Evolutionary conservation across 1,284 basidiomycete species (phyloP).

Genomic region (Sporisorium sorghi): DNA sequence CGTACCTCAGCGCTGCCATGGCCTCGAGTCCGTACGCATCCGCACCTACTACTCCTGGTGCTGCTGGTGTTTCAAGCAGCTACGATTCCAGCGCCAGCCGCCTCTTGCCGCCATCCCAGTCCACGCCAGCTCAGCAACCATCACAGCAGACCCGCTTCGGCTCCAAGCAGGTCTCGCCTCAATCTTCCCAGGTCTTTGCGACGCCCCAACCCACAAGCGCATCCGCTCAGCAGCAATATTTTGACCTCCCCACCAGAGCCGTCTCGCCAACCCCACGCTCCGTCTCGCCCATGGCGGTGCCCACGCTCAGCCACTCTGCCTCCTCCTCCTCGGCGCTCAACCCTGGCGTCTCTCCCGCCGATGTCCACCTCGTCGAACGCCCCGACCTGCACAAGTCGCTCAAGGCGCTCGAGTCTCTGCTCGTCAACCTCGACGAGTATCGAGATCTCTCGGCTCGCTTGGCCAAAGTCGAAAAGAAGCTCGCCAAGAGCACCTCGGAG

Average conservation of each 20-base stretch:
- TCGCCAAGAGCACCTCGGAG: constrained; percentile 58
- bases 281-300: constrained; percentile 21
- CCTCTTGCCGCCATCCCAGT: constrained; percentile 24
- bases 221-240: constrained; percentile 40
- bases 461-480: constrained; percentile 65
- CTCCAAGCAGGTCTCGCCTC: constrained; percentile 31
- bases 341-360: background rate
- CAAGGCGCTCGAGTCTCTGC: constrained; percentile 61
- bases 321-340: constrained; percentile 11
- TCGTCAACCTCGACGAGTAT: constrained; percentile 67
- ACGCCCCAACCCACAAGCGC: constrained; percentile 38
- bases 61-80: background rate
- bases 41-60: constrained; percentile 4
- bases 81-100: constrained; percentile 10
- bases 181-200: constrained; percentile 25
- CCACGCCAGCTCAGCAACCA: constrained; percentile 11
- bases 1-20: constrained; percentile 11
- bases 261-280: constrained; percentile 17
- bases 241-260: constrained; percentile 26
- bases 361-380: constrained; percentile 50
- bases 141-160: constrained; percentile 12
- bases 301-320: constrained; percentile 8
- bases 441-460: constrained; percentile 57
- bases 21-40: constrained; percentile 3
- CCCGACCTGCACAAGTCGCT: constrained; percentile 65